A percentile compares a stretch with the other conserved stretches of the same genome.
phyloP scores from a whole-genome alignment of 345 rosid species.

The Erucastrum elatum region DNA sequence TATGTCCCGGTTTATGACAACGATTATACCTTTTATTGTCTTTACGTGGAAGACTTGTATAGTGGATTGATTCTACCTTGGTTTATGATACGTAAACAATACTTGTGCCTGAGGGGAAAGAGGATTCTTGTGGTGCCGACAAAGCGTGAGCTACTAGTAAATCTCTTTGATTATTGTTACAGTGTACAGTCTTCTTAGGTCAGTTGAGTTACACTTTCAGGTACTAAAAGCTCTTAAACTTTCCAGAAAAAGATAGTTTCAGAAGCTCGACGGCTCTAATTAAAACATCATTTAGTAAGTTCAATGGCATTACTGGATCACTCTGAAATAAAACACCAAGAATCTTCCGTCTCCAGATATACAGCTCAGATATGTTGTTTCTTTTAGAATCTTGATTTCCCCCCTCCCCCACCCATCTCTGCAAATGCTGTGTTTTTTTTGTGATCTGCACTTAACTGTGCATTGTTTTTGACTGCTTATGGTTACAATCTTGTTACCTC shows the following conservation, averaged over 20 bases:
- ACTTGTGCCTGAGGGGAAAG: not conserved
- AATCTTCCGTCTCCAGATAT: not conserved
- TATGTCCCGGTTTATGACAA: constrained; percentile 15
- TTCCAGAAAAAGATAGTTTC: not conserved
- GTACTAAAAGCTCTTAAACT: not conserved
- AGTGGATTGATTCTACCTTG: constrained; percentile 14
- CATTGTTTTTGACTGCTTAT: constrained; percentile 11
- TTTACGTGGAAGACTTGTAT: constrained; percentile 20
- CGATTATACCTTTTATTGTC: constrained; percentile 11
- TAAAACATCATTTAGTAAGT: constrained; percentile 8
- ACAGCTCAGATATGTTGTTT: not conserved
- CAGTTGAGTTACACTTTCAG: not conserved
- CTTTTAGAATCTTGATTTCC: not conserved
- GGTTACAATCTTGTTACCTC: constrained; percentile 15
- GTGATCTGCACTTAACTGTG: not conserved
- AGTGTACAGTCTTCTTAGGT: not conserved
- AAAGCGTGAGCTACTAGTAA: not conserved
- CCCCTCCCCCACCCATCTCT: not conserved
- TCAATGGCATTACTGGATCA: not conserved
- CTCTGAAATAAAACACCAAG: not conserved
- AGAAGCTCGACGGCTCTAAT: not conserved
- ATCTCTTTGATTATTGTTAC: constrained; percentile 4
- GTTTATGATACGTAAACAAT: constrained; percentile 19
- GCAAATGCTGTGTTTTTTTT: constrained; percentile 6
- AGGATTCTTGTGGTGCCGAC: not conserved